Evolutionary conservation across 306 rosid species (phyloP).

Genomic region (cucumber (Cucumis sativus)): Cucumber_9930_V3 NC_026660.2:19060501-19061000

Average conservation of each 20-base stretch:
- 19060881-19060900: conserved; percentile 16
- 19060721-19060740: not conserved
- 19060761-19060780: conserved; percentile 34
- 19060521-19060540: no score
- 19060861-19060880: conserved; percentile 3
- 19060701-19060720: not conserved
- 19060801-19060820: conserved; percentile 8
- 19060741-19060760: not conserved
- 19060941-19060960: conserved; percentile 41
- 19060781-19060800: conserved; percentile 14
- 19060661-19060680: not conserved
- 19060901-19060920: conserved; percentile 6
- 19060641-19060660: no score
- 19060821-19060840: conserved; percentile 34
- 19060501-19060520: no score
- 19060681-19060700: not conserved
- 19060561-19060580: no score
- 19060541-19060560: no score
- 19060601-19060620: no score
- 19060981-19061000: conserved; percentile 78
- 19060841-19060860: conserved; percentile 19
- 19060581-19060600: no score
- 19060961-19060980: conserved; percentile 48
- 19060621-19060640: no score
- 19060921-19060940: conserved; percentile 9